Base-by-base conservation (phyloP, 2,329 filamentous ascomycete genomes). In the Eurotiales sp. region DNA sequence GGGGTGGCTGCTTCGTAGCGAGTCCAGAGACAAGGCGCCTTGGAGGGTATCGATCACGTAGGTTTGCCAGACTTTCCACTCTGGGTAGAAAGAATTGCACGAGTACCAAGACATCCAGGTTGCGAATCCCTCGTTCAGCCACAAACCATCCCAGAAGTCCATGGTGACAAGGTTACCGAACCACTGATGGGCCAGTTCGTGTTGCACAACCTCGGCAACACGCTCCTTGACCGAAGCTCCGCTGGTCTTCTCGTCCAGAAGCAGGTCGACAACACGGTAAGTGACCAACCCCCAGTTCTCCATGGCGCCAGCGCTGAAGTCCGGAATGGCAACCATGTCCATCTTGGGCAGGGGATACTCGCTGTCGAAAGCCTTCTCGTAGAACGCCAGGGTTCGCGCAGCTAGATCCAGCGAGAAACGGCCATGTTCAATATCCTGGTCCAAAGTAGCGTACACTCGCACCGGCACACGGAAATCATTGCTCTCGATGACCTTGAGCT, bases 211-310 rank as follows among this genome's bases (percentile, higher is more conserved):
- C 70, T 96, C 92, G 47, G 92, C 92, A 50, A 97, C 88, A 34
- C 91, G 85, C 75, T 96, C 88, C 76, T 95, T 96, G 55, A 86
- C 89, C 32, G 87, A 86, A 17, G 92, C 91, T 64, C 90, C 88
- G 63, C 88, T 93, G 3, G 83, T 87, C 78, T 95, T 93, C 72
- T 96, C 90, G 62, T 97, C 92, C 56, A 95, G 83, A 53, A 97
- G 80, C 42, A 97, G 72, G 65, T 95, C 90, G 29, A 96, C 91
- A 19, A 95, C 88, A 58, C 92, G 87, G 75, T 96, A 97, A 6
- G 92, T 97, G 60, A 97, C 84, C 47, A 97, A 77, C 66, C 92
- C 92, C 92, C 92, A 97, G 71, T 97, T 97, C 78, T 97, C 91
- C 91, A 97, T 96, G 54, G 91, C 92, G 56, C 92, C 92, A 44